These are phyloP conservation scores for Cryomyces antarcticus DNA, from an alignment of 495 filamentous ascomycete genomes.

Conservation along the genomic window DNA sequence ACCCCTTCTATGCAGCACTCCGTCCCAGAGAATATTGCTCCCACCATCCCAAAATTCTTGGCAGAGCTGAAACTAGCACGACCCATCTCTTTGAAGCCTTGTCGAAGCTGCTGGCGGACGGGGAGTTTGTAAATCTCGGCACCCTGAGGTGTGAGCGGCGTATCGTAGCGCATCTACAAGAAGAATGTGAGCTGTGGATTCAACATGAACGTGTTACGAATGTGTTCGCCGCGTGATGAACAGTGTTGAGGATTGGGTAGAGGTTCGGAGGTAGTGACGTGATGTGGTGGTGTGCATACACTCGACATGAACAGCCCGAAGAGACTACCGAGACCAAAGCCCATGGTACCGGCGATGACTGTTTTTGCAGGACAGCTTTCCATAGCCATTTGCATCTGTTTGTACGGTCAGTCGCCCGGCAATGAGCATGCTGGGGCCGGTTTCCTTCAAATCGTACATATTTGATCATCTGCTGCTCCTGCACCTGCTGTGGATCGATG, in stretches of 20 bases:
- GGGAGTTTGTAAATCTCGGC: slow-evolving; percentile 36
- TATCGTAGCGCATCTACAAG: slow-evolving; percentile 74
- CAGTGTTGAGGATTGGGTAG: neutral
- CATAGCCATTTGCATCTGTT: slow-evolving; percentile 61
- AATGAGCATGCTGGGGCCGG: neutral
- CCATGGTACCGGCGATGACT: slow-evolving; percentile 62
- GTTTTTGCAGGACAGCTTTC: slow-evolving; percentile 79
- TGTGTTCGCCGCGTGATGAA: too few relatives aligned
- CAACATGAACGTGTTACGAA: too few relatives aligned
- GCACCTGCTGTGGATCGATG: slow-evolving; percentile 8
- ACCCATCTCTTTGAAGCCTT: slow-evolving; percentile 90
- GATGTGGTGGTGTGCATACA: slow-evolving; percentile 26
- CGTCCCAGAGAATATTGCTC: slow-evolving; percentile 74
- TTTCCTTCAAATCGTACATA: slow-evolving; percentile 3
- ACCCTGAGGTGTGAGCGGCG: slow-evolving; percentile 45
- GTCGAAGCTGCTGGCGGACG: slow-evolving; percentile 54
- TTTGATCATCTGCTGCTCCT: slow-evolving; percentile 16
- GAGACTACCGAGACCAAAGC: slow-evolving; percentile 76
- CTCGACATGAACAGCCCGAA: slow-evolving; percentile 93
- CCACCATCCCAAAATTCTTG: slow-evolving; percentile 87
- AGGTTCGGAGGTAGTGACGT: neutral
- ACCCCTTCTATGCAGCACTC: slow-evolving; percentile 89
- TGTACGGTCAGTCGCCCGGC: neutral
- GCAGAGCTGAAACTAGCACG: slow-evolving; percentile 61
- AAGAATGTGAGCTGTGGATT: neutral